These are phyloP conservation scores for Elsinoe australis DNA, from an alignment of 2,329 filamentous ascomycete genomes.

Conservation along the genomic window DNA sequence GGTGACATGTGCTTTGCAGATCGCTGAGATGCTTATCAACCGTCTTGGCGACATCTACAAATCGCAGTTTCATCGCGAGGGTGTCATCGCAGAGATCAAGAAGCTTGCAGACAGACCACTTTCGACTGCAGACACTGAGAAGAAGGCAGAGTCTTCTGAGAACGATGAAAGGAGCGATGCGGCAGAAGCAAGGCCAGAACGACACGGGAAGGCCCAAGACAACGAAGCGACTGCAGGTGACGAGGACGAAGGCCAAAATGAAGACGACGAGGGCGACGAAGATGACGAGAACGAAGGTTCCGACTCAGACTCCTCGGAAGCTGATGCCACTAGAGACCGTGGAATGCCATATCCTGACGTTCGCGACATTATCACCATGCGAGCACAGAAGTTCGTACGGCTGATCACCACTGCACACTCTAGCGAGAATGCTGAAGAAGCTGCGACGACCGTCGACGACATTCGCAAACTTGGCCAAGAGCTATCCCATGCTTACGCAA, in stretches of 20 bases:
- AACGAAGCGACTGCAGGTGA: constrained; percentile 29
- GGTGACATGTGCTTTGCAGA: constrained; percentile 79
- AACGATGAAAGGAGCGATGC: constrained; percentile 18
- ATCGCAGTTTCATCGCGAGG: constrained; percentile 95
- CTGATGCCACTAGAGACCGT: constrained; percentile 17
- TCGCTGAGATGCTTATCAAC: constrained; percentile 77
- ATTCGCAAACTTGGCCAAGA: constrained; percentile 64
- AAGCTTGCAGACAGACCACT: constrained; percentile 57
- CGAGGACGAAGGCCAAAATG: constrained; percentile 41
- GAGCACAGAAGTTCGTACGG: constrained; percentile 70
- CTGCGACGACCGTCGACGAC: constrained; percentile 63
- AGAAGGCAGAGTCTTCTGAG: constrained; percentile 15
- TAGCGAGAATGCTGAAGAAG: constrained; percentile 70
- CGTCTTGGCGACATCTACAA: constrained; percentile 82
- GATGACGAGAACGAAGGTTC: constrained; percentile 39
- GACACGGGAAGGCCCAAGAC: no score
- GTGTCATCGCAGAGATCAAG: constrained; percentile 83
- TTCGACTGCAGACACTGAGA: constrained; percentile 8
- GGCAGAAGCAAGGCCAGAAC: constrained; percentile 20
- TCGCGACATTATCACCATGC: constrained; percentile 63
- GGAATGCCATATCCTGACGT: constrained; percentile 41
- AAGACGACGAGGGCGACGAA: constrained; percentile 48
- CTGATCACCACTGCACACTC: not conserved
- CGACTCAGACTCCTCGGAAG: constrained; percentile 34
- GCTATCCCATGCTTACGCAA: constrained; percentile 60